Evolutionary conservation across 768 basidiomycete genomes (phyloP).

Genomic region (Leccinum rimulosum): DNA sequence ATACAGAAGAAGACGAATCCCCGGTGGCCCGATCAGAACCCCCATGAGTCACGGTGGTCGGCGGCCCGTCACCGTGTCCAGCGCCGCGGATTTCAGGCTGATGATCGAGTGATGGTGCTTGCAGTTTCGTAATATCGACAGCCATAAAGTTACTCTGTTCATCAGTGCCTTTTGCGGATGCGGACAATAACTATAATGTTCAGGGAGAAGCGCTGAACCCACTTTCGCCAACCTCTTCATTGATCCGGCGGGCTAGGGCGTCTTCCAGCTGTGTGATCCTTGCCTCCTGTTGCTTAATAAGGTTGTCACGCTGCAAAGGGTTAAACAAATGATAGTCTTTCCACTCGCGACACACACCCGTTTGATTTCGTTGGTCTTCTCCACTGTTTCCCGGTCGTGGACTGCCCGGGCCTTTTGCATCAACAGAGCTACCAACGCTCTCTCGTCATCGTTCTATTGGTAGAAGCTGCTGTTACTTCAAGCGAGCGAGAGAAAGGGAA

Average conservation of each 20-base stretch:
- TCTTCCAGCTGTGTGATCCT: conserved; percentile 47
- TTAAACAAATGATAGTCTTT: conserved; percentile 7
- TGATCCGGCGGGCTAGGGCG: conserved; percentile 44
- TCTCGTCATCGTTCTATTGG: conserved; percentile 48
- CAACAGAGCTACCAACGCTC: conserved; percentile 45
- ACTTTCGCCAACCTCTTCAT: conserved; percentile 28
- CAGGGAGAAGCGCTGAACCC: conserved; percentile 13
- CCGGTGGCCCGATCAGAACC: conserved; percentile 2
- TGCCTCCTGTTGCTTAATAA: conserved; percentile 41
- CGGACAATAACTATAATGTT: conserved; percentile 13
- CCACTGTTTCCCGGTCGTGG: conserved; percentile 52
- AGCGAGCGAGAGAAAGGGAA: conserved; percentile 1
- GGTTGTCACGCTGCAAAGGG: conserved; percentile 44
- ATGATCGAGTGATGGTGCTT: conserved; percentile 10
- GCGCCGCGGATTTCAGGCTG: conserved; percentile 20
- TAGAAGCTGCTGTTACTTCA: conserved; percentile 14
- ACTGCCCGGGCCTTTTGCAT: conserved; percentile 43
- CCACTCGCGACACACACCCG: conserved; percentile 36
- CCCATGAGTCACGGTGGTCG: conserved; percentile 8
- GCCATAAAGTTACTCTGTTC: conserved; percentile 14
- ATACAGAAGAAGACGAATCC: conserved; percentile 7
- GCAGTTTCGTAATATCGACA: conserved; percentile 11
- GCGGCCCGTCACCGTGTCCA: conserved; percentile 7
- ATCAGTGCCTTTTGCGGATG: conserved; percentile 11
- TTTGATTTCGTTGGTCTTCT: conserved; percentile 55